Evolutionary conservation across 495 filamentous ascomycete genomes (phyloP), one percentile per base, ranked within the genome.

Genomic region (Ascodesmis nigricans): DNA sequence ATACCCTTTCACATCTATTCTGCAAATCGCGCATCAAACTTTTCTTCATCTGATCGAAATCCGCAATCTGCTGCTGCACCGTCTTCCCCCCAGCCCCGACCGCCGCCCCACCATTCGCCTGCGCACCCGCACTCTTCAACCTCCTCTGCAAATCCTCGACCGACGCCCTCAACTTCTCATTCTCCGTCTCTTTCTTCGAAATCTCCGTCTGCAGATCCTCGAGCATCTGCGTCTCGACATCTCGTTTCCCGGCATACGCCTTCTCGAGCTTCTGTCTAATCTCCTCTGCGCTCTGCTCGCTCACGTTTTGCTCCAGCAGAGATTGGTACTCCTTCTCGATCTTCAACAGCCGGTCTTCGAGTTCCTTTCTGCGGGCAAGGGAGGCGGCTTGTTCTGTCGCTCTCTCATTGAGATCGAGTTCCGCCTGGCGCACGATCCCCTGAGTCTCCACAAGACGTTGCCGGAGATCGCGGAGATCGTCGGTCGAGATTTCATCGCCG

Each of bases 1-100:
- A 11, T 40, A 52, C 83, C 44, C 87, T 70, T 60, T 97, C 87
- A 56, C 87, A 97, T 27, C 87, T 70, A 59, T 97, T 97, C 58
- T 97, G 87, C 34, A 97, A 62, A 58, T 97, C 87, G 37, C 87
- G 76, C 87, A 97, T 97, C 41, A 97, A 61, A 28, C 77, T 87
- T 67, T 97, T 97, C 68, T 97, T 97, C 84, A 97, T 97, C 22
- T 75, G 75, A 58, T 97, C 87, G 43, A 97, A 97, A 46, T 97
- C 87, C 36, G 87, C 76, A 50, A 97, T 83, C 58, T 92, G 84
- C 57, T 95, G 83, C 46, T 91, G 79, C 27, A 91, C 63, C n/a
- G 79, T 84, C 63, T 91, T 92, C 63, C 80, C 77, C 37, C 78
- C 78, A 28, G 71, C 62, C 42, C 62, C 55, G 34, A 61, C 56